A percentile compares a stretch with the other conserved stretches of the same genome.
phyloP scores from a whole-genome alignment of 129 eudicot genomes.

The Ambrosia artemisiifolia region DNA sequence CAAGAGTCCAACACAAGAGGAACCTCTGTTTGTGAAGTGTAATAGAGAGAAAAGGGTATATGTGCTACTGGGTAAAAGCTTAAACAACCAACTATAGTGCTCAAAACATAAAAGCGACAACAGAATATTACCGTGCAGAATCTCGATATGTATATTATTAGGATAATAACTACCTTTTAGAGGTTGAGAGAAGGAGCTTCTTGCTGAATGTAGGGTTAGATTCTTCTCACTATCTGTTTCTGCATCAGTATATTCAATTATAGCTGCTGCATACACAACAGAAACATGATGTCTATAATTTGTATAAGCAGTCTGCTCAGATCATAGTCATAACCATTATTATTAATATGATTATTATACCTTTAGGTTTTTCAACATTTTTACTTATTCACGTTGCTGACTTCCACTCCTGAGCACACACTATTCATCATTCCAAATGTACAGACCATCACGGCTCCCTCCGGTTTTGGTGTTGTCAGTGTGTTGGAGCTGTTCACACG shows the following conservation, averaged over 20 bases:
- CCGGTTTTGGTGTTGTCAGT: no score
- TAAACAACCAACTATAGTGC: no score
- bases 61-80: no score
- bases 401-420: constrained; percentile 10
- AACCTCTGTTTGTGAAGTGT: no score
- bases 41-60: no score
- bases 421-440: no score
- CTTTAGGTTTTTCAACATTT: constrained; percentile 66
- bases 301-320: constrained; percentile 4
- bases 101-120: no score
- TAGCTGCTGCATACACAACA: constrained; percentile 29
- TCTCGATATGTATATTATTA: background rate
- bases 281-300: constrained; percentile 7
- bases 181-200: constrained; percentile 91
- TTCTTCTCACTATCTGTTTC: constrained; percentile 59
- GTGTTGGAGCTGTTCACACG: no score
- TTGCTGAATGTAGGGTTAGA: constrained; percentile 64
- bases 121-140: no score
- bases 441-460: no score
- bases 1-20: no score
- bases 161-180: constrained; percentile 55
- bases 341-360: constrained; percentile 22
- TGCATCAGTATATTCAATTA: constrained; percentile 43
- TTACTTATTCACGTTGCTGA: constrained; percentile 4
- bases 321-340: background rate